phyloP scores from a whole-genome alignment of 495 filamentous ascomycete species.

The Penicillium angulare region DNA sequence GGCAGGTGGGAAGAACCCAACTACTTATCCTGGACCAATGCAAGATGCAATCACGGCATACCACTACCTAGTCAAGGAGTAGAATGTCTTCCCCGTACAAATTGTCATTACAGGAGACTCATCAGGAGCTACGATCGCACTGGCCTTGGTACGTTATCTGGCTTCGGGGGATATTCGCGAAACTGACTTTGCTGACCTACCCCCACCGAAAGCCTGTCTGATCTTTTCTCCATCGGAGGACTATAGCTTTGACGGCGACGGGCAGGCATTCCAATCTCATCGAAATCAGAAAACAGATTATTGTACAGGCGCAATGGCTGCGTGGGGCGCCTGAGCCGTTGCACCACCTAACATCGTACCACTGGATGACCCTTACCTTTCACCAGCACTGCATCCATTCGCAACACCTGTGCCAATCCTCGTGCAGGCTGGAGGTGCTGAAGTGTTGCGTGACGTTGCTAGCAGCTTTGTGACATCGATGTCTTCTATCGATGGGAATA shows the following conservation, averaged over 20 bases:
- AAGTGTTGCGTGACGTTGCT: constrained; percentile 33
- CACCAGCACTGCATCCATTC: constrained; percentile 28
- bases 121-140: constrained; percentile 36
- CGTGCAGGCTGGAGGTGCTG: constrained; percentile 29
- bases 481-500: constrained; percentile 14
- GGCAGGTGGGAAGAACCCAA: constrained; percentile 6
- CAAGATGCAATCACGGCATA: constrained; percentile 10
- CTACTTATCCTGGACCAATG: constrained; percentile 8
- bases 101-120: constrained; percentile 45
- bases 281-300: constrained; percentile 31
- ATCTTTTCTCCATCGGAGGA: constrained; percentile 37
- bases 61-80: constrained; percentile 25
- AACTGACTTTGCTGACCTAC: constrained; percentile 1
- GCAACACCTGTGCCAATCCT: constrained; percentile 28
- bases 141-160: constrained; percentile 38
- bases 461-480: constrained; percentile 25
- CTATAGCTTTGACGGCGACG: constrained; percentile 8
- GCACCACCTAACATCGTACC: constrained; percentile 11
- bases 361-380: constrained; percentile 27
- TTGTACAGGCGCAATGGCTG: constrained; percentile 17
- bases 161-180: neutral
- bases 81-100: constrained; percentile 21
- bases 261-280: constrained; percentile 9
- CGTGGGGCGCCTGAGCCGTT: constrained; percentile 31
- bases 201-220: constrained; percentile 19